phyloP scores from a whole-genome alignment of 2,329 filamentous ascomycete genomes.

The Fulvia fulva region DNA sequence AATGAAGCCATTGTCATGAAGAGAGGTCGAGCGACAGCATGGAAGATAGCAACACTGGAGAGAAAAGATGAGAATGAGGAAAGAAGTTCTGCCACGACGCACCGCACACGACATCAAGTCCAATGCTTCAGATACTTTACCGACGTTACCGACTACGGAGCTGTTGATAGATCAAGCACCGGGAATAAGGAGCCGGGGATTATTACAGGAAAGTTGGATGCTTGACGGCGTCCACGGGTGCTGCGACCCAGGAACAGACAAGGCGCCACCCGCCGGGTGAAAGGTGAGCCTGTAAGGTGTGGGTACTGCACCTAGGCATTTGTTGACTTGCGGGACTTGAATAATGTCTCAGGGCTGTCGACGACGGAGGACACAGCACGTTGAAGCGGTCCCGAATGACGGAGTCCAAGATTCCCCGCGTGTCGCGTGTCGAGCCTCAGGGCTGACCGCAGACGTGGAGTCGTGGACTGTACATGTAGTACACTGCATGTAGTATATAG shows the following conservation, averaged over 20 bases:
- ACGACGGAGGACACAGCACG: neutral
- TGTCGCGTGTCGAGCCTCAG: neutral
- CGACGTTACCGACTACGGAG: neutral
- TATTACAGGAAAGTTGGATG: neutral
- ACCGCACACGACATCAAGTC: conserved; percentile 7
- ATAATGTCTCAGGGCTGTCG: neutral
- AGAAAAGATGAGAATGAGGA: neutral
- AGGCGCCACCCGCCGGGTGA: neutral
- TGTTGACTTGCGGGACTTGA: neutral
- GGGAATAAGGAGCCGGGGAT: conserved; percentile 8
- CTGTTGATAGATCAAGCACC: conserved; percentile 2
- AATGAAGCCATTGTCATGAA: conserved; percentile 21
- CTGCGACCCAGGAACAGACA: neutral
- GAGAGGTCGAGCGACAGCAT: neutral
- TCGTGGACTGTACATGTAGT: too few relatives aligned
- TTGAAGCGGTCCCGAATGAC: neutral
- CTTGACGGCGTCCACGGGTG: too few relatives aligned
- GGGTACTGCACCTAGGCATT: neutral
- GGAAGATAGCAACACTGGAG: neutral
- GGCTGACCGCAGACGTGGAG: too few relatives aligned
- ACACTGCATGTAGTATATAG: too few relatives aligned
- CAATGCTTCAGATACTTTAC: conserved; percentile 8
- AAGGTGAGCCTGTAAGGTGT: neutral
- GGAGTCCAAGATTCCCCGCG: neutral
- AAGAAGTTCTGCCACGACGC: neutral